These are phyloP conservation scores for Petasospora fabianii DNA, from an alignment of 1,139 yeast genomes.

Conservation along the genomic window DNA sequence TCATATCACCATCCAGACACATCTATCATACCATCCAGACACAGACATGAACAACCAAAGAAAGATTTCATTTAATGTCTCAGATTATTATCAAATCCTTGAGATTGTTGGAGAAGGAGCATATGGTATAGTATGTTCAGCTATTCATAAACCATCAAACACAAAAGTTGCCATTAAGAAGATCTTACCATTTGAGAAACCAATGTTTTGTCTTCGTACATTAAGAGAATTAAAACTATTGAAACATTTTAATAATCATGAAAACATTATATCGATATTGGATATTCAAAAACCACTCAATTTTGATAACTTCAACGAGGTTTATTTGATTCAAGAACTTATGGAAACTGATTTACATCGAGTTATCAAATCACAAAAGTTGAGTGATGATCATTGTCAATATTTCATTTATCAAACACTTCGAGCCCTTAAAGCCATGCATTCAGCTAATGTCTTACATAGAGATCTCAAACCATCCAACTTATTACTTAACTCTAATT, in stretches of 20 bases:
- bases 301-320: conserved; percentile 76
- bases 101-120: conserved; percentile 98
- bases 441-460: conserved; percentile 86
- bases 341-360: conserved; percentile 96
- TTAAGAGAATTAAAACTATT: conserved; percentile 83
- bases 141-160: conserved; percentile 80
- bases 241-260: conserved; percentile 78
- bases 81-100: conserved; percentile 74
- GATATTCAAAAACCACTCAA: conserved; percentile 87
- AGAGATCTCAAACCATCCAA: conserved; percentile 92
- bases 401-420: conserved; percentile 89
- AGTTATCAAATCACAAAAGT: conserved; percentile 79
- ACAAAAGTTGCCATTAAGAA: conserved; percentile 94
- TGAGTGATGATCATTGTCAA: conserved; percentile 90
- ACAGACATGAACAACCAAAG: conserved; percentile 27
- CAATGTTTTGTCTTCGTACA: conserved; percentile 88
- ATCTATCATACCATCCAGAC: too few relatives aligned
- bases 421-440: conserved; percentile 86
- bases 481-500: conserved; percentile 79
- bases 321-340: conserved; percentile 87
- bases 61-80: conserved; percentile 71
- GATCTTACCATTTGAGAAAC: conserved; percentile 88
- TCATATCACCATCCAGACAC: too few relatives aligned
- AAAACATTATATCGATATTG: conserved; percentile 83
- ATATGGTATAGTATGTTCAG: conserved; percentile 93